These are phyloP conservation scores for Hypoxylon rickii DNA, from an alignment of 495 filamentous ascomycete genomes.

Conservation along the genomic window DNA sequence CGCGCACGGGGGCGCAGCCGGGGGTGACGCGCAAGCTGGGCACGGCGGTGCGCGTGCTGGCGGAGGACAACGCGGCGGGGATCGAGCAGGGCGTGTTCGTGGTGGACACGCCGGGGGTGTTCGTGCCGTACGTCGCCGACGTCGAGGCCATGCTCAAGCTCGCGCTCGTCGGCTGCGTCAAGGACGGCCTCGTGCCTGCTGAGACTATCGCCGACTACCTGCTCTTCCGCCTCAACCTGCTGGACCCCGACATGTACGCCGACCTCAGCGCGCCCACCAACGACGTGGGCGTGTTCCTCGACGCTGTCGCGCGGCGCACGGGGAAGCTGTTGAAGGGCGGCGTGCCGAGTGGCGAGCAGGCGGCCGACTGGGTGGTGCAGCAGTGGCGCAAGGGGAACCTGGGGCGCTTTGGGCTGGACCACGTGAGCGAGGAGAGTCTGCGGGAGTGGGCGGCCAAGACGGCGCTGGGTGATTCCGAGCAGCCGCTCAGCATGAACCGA, in stretches of 20 bases:
- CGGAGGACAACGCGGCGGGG: conserved; percentile 34
- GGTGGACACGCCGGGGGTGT: conserved; percentile 74
- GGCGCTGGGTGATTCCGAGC: conserved; percentile 40
- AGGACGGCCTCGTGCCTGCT: conserved; percentile 79
- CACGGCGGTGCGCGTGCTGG: conserved; percentile 76
- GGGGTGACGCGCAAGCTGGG: conserved; percentile 87
- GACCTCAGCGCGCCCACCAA: conserved; percentile 78
- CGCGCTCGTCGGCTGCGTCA: conserved; percentile 85
- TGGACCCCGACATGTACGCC: conserved; percentile 60
- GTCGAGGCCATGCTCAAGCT: conserved; percentile 90
- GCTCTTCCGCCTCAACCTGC: conserved; percentile 77
- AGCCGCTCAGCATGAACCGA: conserved; percentile 48
- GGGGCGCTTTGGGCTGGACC: conserved; percentile 80
- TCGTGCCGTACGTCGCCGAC: conserved; percentile 86
- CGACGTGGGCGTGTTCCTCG: conserved; percentile 71
- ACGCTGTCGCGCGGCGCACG: conserved; percentile 68
- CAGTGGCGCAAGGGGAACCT: conserved; percentile 79
- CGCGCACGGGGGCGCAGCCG: conserved; percentile 81
- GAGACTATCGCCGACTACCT: conserved; percentile 85
- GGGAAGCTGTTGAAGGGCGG: conserved; percentile 80
- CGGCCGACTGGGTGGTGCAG: conserved; percentile 83
- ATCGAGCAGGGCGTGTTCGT: conserved; percentile 49
- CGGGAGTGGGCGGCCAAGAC: conserved; percentile 19
- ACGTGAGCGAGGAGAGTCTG: conserved; percentile 64
- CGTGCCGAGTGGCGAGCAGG: conserved; percentile 67